Conservation (phyloP, 805 yeast genomes). For the Pichia cabralensis region DNA sequence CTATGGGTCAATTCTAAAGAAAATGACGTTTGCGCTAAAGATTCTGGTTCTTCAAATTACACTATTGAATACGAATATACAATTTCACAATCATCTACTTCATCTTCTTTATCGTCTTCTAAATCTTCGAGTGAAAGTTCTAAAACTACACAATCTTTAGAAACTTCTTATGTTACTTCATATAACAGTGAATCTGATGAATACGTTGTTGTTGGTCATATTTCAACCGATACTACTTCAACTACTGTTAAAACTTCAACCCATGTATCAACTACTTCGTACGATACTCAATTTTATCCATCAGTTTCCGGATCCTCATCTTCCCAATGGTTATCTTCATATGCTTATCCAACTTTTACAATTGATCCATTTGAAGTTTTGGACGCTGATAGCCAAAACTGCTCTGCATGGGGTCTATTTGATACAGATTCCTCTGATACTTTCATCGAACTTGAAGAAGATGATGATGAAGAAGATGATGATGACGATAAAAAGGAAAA, state of each 20-base stretch:
- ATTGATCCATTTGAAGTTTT: constrained; percentile 1
- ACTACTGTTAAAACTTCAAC: neutral
- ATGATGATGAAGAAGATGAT: constrained; percentile 30
- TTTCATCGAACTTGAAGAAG: constrained; percentile 25
- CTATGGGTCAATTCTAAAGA: constrained; percentile 40
- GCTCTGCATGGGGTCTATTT: constrained; percentile 35
- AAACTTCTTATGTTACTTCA: constrained; percentile 1
- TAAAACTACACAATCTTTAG: neutral
- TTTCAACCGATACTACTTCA: constrained; percentile 4
- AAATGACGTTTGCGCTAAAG: constrained; percentile 4
- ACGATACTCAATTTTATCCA: constrained; percentile 7
- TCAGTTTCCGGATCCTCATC: constrained; percentile 3
- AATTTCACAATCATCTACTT: neutral
- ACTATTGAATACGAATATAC: constrained; percentile 3
- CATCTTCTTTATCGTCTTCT: neutral
- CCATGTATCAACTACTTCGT: neutral
- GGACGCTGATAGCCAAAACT: constrained; percentile 15
- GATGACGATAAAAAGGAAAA: no score
- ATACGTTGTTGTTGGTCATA: constrained; percentile 5
- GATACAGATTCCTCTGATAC: constrained; percentile 27
- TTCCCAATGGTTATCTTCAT: constrained; percentile 4
- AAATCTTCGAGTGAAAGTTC: neutral
- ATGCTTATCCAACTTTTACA: constrained; percentile 9
- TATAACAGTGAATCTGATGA: constrained; percentile 10
- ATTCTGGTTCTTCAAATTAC: constrained; percentile 2